Evolutionary conservation across 345 rosid genomes (phyloP).

Genomic region (Hibiscus trionum): DNA sequence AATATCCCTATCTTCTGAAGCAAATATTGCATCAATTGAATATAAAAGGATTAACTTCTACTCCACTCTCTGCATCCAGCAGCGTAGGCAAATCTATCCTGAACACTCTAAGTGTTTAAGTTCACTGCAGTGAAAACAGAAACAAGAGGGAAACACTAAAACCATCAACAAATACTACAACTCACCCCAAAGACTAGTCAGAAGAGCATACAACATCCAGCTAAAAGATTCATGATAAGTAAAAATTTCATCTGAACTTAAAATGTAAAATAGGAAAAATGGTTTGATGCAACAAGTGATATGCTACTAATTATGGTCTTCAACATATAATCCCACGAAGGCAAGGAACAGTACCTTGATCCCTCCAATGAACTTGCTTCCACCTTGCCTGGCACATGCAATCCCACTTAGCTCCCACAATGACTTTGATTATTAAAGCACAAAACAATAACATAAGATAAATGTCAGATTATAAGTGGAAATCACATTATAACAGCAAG

Average conservation of each 20-base stretch:
- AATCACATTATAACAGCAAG: not conserved
- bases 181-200: not conserved
- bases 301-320: not conserved
- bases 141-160: not conserved
- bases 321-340: not conserved
- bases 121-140: conserved; percentile 16
- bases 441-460: not conserved
- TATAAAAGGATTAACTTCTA: conserved; percentile 18
- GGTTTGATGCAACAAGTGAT: not conserved
- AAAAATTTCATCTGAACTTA: not conserved
- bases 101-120: not conserved
- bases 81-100: conserved; percentile 3
- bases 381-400: not conserved
- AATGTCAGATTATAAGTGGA: not conserved
- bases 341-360: not conserved
- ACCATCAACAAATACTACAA: not conserved
- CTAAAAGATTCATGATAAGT: not conserved
- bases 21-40: conserved; percentile 4
- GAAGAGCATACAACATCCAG: not conserved
- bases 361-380: not conserved
- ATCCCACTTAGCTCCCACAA: not conserved
- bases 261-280: not conserved
- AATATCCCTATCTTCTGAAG: conserved; percentile 28
- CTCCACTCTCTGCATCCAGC: conserved; percentile 16
- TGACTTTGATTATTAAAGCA: not conserved